Evolutionary conservation across 305 asterid genomes (phyloP), one percentile per base, ranked within the genome.

Genomic region (Fraxinus greggii): DNA sequence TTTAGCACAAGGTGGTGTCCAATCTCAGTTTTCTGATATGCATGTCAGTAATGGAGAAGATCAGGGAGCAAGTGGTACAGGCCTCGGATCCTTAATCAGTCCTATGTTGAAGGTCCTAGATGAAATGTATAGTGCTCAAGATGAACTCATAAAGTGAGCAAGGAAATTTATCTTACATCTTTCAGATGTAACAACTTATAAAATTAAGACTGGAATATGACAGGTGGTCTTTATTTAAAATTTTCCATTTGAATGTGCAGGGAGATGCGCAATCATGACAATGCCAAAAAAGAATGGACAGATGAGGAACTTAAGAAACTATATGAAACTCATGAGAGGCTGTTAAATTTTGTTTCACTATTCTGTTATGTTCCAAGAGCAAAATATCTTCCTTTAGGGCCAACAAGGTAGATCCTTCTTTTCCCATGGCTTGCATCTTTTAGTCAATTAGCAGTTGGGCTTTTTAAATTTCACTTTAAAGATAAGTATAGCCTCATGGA

Each of bases 51-150:
- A 96, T 86, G 98, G 99, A 80, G 99, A 96, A 92, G 98, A 96
- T 87, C 99, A 96, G 90, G 99, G 99, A 84, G 98, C 98, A 75
- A 96, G 98, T 84, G 98, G 99, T 79, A 94, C 98, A 28, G 99
- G 99, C 83, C 95, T 96, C 81, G 99, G 99, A 84, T 94, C 98
- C 75, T 92, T 96, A 87, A 91, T 96, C 85, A 92, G 92, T 86
- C 98, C 99, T 33, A 96, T 94, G 98, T 79, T 96, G 87, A 92
- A 91, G 89, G 97, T 94, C 88, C 98, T 96, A 40, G 99, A 96
- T 85, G 99, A 93, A 88, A 94, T 96, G 98, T 94, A 96, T 80
- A 83, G 91, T 79, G 97, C 92, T 78, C 99, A 96, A 87, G 99
- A 96, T 92, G 99, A 96, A 85, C 91, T 96, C 76, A 94, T 93